phyloP scores from a whole-genome alignment of 2,329 filamentous ascomycete genomes.

The Cordyceps tenuipes region DNA sequence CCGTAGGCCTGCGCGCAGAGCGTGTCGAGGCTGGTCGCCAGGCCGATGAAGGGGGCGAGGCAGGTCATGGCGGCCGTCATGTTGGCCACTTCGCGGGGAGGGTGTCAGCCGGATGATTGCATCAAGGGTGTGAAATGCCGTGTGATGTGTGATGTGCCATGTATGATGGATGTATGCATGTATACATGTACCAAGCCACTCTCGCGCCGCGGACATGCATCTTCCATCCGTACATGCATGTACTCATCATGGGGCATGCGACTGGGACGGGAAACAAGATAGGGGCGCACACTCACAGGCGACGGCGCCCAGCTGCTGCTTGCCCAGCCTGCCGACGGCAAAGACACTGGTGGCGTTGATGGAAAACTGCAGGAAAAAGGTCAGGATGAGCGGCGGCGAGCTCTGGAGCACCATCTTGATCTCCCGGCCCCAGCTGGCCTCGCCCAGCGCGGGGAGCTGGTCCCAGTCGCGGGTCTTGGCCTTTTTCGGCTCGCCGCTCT shows the following conservation, averaged over 20 bases:
- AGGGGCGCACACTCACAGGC: too few species aligned
- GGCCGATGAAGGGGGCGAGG: constrained; percentile 68
- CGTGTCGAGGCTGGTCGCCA: constrained; percentile 85
- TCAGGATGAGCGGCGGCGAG: constrained; percentile 58
- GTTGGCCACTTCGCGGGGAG: constrained; percentile 33
- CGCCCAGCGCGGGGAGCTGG: neutral
- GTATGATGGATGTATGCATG: too few species aligned
- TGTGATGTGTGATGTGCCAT: too few species aligned
- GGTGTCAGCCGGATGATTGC: too few species aligned
- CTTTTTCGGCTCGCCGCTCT: constrained; percentile 1
- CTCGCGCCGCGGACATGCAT: too few species aligned
- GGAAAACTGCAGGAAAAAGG: constrained; percentile 74
- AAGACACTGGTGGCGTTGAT: constrained; percentile 75
- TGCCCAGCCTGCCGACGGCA: constrained; percentile 65
- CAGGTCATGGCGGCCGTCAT: constrained; percentile 78
- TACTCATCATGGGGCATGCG: too few species aligned
- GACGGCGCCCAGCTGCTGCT: too few species aligned
- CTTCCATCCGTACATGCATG: too few species aligned
- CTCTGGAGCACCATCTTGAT: constrained; percentile 69
- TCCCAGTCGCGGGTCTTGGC: constrained; percentile 5
- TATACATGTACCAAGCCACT: too few species aligned
- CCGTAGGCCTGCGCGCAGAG: constrained; percentile 92
- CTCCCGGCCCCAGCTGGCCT: constrained; percentile 37
- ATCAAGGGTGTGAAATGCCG: too few species aligned
- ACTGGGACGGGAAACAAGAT: too few species aligned